These are phyloP conservation scores for Arxiozyma slooffiae DNA, from an alignment of 1,139 yeast genomes.

Conservation along the genomic window DNA sequence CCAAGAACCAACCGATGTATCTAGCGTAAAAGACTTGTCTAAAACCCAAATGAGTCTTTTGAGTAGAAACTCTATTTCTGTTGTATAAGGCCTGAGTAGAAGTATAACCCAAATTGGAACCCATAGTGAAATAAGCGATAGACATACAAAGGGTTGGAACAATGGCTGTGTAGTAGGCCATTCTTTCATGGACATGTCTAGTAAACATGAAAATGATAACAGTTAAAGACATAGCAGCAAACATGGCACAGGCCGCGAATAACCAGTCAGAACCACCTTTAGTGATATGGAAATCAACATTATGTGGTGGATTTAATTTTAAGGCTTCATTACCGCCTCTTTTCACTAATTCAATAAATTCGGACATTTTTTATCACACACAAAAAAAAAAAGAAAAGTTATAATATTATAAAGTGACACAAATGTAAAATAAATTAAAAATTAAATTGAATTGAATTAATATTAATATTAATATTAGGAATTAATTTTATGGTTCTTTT, in stretches of 20 bases:
- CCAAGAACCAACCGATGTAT: conserved; percentile 59
- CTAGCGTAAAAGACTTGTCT: conserved; percentile 61
- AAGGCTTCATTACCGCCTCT: conserved; percentile 22
- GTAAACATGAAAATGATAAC: conserved; percentile 44
- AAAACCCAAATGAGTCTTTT: conserved; percentile 32
- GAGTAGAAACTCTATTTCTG: conserved; percentile 36
- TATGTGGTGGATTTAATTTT: conserved; percentile 14
- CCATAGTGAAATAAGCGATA: conserved; percentile 50
- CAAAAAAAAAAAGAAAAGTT: too few relatives aligned
- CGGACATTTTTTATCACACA: too few relatives aligned
- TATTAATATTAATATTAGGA: background rate
- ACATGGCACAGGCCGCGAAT: conserved; percentile 36
- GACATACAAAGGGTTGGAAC: conserved; percentile 40
- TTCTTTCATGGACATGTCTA: conserved; percentile 15
- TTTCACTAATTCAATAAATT: conserved; percentile 11
- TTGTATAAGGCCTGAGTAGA: conserved; percentile 45
- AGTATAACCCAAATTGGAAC: conserved; percentile 60
- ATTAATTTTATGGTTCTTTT: too few relatives aligned
- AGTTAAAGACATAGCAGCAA: conserved; percentile 18
- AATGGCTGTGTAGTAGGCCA: conserved; percentile 28
- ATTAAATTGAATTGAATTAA: too few relatives aligned
- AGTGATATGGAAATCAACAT: conserved; percentile 19
- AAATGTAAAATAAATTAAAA: too few relatives aligned
- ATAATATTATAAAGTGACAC: background rate
- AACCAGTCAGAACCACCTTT: conserved; percentile 21